Base-by-base conservation (phyloP, 306 rosid species). In the Rosa persica region DNA sequence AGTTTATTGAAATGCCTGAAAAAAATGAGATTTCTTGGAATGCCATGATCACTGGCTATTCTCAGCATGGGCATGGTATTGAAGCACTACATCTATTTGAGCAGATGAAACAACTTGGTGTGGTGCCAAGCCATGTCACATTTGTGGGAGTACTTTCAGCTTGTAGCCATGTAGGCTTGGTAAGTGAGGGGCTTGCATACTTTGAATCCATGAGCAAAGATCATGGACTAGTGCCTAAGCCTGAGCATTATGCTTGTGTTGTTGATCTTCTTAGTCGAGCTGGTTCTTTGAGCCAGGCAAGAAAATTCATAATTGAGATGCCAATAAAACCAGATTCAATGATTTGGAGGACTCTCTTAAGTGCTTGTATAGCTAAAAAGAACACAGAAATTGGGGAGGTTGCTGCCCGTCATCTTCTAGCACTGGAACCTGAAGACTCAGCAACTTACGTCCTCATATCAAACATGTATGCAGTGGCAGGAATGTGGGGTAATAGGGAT, bases 81-180 rank as follows among this genome's bases (percentile, higher is more conserved):
- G 89, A 91, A 88, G 91, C 98, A 40, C 79, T 92, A 34, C 23
- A 78, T 64, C 89, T 89, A 77, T 92, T 94, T 81, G 88, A 89
- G 82, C 86, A 86, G 78, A 94, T 94, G 96, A 89, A 89, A 85
- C 76, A 73, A 78, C 85, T 65, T 44, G 89, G 80, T 25, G 51
- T 89, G 38, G 70, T 46, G 80, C 94, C 98, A 79, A 94, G 86
- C 85, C 93, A 87, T 80, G 90, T 94, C 72, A 92, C 97, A 39
- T 92, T 89, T 78, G 94, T 94, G 72, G 96, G 94, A 70, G 93
- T 92, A 70, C 81, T 94, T 80, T 76, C 98, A 9, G 97, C 97
- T 64, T 92, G 98, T 80, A 94, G 98, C 75, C 98, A 94, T 88
- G 91, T 87, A 44, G 97, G 98, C 61, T 83, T 90, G 88, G 90